A percentile compares a stretch with the other conserved stretches of the same genome.
Conservation (phyloP, 352 stramenopile species). For the Globisporangium paddicum region DNA sequence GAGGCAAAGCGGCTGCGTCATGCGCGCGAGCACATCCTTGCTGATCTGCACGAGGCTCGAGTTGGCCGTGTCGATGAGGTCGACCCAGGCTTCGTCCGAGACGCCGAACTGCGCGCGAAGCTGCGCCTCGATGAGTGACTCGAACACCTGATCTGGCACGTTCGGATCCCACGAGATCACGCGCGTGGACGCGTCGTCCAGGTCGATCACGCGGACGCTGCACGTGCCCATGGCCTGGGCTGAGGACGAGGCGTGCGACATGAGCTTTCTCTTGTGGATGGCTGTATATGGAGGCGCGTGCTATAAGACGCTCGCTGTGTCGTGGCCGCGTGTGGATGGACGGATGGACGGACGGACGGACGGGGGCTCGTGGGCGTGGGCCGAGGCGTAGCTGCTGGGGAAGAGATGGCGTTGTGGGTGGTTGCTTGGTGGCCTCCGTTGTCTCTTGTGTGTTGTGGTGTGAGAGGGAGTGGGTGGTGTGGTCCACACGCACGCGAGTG, state of each 20-base stretch:
- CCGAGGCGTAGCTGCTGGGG: not conserved
- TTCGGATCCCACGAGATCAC: constrained; percentile 75
- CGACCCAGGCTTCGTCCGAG: constrained; percentile 82
- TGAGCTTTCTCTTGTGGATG: not conserved
- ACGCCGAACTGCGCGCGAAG: constrained; percentile 72
- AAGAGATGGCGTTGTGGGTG: not conserved
- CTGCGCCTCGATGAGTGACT: constrained; percentile 72
- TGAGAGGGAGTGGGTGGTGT: not conserved
- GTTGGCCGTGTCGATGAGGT: constrained; percentile 81
- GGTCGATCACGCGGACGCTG: constrained; percentile 79
- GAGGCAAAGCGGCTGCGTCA: constrained; percentile 62
- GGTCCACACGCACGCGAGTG: not conserved
- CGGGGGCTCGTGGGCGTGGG: not conserved
- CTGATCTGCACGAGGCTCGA: constrained; percentile 80
- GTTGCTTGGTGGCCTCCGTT: constrained; percentile 1
- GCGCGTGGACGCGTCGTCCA: constrained; percentile 76
- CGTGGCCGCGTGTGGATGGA: not conserved
- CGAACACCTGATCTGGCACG: constrained; percentile 79
- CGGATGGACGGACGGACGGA: not conserved
- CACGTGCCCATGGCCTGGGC: constrained; percentile 13
- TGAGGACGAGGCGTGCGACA: not conserved
- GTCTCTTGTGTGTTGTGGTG: too few species aligned
- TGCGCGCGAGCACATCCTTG: constrained; percentile 58
- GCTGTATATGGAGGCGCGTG: not conserved
- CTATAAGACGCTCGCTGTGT: not conserved